Evolutionary conservation across 2,329 filamentous ascomycete genomes (phyloP).

Genomic region (Cladophialophora chaetospira): DNA sequence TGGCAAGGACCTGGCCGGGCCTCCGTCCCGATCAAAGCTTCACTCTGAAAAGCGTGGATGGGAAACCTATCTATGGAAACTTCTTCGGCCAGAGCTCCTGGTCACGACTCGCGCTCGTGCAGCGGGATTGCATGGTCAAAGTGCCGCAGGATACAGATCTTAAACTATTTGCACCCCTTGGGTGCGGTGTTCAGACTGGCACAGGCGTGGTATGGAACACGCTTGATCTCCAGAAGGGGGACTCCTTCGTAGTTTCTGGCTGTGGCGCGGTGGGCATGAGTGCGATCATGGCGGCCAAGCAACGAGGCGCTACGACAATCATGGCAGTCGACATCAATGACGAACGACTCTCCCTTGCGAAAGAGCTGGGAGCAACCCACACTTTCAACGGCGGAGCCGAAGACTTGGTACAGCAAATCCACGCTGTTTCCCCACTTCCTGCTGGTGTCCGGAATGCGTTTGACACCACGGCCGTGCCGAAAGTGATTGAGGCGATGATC

Average conservation of each 20-base stretch:
- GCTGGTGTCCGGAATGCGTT: constrained; percentile 47
- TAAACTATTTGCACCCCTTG: constrained; percentile 35
- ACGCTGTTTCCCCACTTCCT: neutral
- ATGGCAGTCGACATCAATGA: constrained; percentile 45
- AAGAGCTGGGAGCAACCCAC: constrained; percentile 45
- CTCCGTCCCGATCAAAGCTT: neutral
- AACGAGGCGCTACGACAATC: constrained; percentile 42
- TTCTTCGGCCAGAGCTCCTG: constrained; percentile 46
- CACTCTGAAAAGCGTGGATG: constrained; percentile 11
- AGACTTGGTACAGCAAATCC: constrained; percentile 3
- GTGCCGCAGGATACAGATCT: constrained; percentile 31
- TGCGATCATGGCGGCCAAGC: constrained; percentile 53
- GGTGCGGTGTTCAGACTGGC: constrained; percentile 42
- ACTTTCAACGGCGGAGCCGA: constrained; percentile 13
- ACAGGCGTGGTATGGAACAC: constrained; percentile 45
- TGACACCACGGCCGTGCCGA: constrained; percentile 53
- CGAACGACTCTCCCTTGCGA: constrained; percentile 42
- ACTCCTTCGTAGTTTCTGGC: constrained; percentile 46
- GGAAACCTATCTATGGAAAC: constrained; percentile 38
- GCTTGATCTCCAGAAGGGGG: constrained; percentile 39
- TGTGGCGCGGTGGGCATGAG: constrained; percentile 51
- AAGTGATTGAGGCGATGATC: constrained; percentile 48
- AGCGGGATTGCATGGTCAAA: constrained; percentile 33
- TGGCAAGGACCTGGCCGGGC: neutral
- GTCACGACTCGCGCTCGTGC: constrained; percentile 36